A percentile compares a stretch with the other conserved stretches of the same genome.
phyloP scores from a whole-genome alignment of 768 basidiomycete genomes.

The Boletus rex-veris region DNA sequence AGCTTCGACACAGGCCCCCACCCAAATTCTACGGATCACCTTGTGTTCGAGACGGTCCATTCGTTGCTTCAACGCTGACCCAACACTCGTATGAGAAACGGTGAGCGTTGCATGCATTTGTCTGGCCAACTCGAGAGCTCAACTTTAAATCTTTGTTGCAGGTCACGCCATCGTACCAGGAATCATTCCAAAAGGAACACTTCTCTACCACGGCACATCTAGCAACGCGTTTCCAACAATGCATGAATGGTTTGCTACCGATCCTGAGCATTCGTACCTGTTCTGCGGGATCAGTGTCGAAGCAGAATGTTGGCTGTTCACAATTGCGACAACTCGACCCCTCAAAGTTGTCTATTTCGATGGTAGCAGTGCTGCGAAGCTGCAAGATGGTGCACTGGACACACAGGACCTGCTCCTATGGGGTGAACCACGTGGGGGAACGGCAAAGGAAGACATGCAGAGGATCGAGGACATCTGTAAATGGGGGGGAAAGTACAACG shows the following conservation, averaged over 20 bases:
- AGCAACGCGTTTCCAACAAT: slow-evolving; percentile 16
- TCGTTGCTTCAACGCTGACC: slow-evolving; percentile 40
- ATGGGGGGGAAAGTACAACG: slow-evolving; percentile 30
- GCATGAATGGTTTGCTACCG: slow-evolving; percentile 32
- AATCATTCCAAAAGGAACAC: slow-evolving; percentile 30
- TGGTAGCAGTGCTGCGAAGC: slow-evolving; percentile 7
- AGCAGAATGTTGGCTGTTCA: slow-evolving; percentile 30
- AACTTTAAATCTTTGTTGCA: not conserved
- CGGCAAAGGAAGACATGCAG: slow-evolving; percentile 16
- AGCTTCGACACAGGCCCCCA: not conserved
- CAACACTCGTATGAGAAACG: slow-evolving; percentile 43
- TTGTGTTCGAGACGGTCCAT: slow-evolving; percentile 17
- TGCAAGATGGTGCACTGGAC: slow-evolving; percentile 27
- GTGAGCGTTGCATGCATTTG: slow-evolving; percentile 2
- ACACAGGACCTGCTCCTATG: slow-evolving; percentile 36
- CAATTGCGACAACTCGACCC: slow-evolving; percentile 23
- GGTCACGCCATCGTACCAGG: slow-evolving; percentile 27
- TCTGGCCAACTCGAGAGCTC: not conserved
- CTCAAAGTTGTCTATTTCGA: slow-evolving; percentile 34
- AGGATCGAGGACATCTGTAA: slow-evolving; percentile 30
- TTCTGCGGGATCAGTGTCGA: slow-evolving; percentile 29
- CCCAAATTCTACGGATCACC: slow-evolving; percentile 26
- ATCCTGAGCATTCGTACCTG: slow-evolving; percentile 35
- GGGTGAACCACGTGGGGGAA: slow-evolving; percentile 23
- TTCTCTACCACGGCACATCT: slow-evolving; percentile 31